Percentiles rank a stretch among this genome's conserved stretches.
phyloP scores from a whole-genome alignment of 352 stramenopile species.

The Phytophthora podocarpi region DNA sequence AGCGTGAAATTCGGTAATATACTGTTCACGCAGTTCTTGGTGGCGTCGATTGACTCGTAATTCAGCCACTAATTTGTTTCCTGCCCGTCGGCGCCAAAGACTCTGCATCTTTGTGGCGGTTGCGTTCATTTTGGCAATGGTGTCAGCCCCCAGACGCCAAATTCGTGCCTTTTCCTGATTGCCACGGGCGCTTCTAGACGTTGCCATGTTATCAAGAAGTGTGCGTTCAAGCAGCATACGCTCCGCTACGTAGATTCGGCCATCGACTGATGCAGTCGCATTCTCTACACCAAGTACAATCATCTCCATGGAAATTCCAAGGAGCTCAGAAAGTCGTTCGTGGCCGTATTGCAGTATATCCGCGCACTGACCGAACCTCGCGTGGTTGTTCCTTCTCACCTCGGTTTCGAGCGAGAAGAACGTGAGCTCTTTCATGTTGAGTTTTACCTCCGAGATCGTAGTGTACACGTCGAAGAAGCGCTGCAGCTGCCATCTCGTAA shows the following conservation, averaged over 20 bases:
- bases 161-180: constrained; percentile 34
- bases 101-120: constrained; percentile 49
- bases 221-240: constrained; percentile 9
- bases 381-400: constrained; percentile 54
- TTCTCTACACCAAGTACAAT: constrained; percentile 35
- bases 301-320: constrained; percentile 48
- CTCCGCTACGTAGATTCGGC: background rate
- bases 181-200: constrained; percentile 14
- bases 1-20: constrained; percentile 56
- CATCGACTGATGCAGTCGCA: background rate
- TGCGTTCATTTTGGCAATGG: constrained; percentile 43
- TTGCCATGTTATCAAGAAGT: constrained; percentile 22
- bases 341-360: constrained; percentile 68
- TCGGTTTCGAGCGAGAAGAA: constrained; percentile 55
- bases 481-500: constrained; percentile 72
- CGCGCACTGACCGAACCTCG: constrained; percentile 42
- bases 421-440: constrained; percentile 56
- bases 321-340: constrained; percentile 63
- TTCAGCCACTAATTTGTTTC: constrained; percentile 42
- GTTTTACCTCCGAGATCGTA: constrained; percentile 69
- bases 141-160: constrained; percentile 36
- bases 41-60: constrained; percentile 43
- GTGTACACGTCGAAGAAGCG: constrained; percentile 58
- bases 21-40: constrained; percentile 43
- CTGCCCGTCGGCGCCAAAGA: constrained; percentile 57